phyloP scores from a whole-genome alignment of 2,329 filamentous ascomycete species.

The Colletotrichum sp. region DNA sequence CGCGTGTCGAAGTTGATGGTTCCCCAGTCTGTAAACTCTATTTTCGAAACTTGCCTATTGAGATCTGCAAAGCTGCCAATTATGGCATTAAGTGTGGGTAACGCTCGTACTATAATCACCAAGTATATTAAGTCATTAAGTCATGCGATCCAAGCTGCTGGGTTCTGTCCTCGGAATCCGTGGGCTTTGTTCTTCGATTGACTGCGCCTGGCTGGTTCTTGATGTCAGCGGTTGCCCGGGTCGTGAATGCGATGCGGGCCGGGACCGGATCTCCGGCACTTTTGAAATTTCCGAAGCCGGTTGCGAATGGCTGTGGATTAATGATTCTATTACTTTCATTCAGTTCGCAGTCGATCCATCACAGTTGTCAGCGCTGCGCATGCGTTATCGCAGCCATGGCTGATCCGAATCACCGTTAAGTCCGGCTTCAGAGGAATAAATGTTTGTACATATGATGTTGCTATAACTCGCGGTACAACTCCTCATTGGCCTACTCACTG shows the following conservation, averaged over 20 bases:
- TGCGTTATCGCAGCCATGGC: accelerated
- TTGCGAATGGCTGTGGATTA: background rate
- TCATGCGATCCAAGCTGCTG: background rate
- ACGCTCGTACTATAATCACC: background rate
- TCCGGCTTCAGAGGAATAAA: background rate
- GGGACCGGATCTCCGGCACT: background rate
- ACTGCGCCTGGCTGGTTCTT: background rate
- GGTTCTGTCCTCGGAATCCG: background rate
- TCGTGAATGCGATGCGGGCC: background rate
- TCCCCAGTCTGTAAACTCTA: background rate
- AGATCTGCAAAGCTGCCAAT: background rate
- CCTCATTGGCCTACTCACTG: background rate
- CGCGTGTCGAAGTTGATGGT: background rate
- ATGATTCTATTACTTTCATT: background rate
- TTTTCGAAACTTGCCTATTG: background rate
- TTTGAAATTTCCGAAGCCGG: background rate
- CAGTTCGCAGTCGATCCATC: background rate
- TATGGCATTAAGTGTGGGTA: background rate
- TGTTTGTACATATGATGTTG: background rate
- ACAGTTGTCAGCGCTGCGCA: accelerated
- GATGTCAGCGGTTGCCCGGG: background rate
- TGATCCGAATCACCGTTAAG: background rate
- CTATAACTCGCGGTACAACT: background rate
- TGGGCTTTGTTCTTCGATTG: background rate
- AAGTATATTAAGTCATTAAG: background rate